Conservation (phyloP, 768 basidiomycete genomes). For the Piloderma croceum region DNA sequence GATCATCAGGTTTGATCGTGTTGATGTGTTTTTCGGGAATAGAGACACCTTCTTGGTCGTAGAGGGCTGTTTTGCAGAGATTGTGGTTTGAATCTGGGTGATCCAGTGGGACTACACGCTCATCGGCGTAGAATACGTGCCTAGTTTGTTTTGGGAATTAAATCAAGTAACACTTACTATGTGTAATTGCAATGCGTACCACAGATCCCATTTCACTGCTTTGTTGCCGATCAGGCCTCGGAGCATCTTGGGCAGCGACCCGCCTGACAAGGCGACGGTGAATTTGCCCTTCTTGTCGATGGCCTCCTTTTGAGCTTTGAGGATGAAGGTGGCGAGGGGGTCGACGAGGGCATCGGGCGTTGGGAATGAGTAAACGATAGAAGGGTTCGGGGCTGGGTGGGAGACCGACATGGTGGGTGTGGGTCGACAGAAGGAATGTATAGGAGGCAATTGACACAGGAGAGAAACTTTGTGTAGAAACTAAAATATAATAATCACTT, state of each 20-base stretch:
- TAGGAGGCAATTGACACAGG: too few relatives aligned
- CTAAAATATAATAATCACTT: too few relatives aligned
- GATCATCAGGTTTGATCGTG: too few relatives aligned
- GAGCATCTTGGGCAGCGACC: slow-evolving; percentile 82
- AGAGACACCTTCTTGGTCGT: slow-evolving; percentile 76
- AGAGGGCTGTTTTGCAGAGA: slow-evolving; percentile 68
- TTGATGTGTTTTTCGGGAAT: slow-evolving; percentile 77
- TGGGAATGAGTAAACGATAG: slow-evolving; percentile 70
- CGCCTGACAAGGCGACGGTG: slow-evolving; percentile 90
- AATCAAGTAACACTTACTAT: not conserved
- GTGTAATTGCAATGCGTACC: slow-evolving; percentile 46
- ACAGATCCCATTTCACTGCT: slow-evolving; percentile 87
- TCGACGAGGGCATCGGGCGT: slow-evolving; percentile 47
- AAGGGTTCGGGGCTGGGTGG: slow-evolving; percentile 56
- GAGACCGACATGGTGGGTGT: slow-evolving; percentile 15
- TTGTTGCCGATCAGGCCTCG: slow-evolving; percentile 58
- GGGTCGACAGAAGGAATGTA: too few relatives aligned
- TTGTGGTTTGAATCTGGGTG: slow-evolving; percentile 89
- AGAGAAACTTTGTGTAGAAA: too few relatives aligned
- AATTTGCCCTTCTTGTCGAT: slow-evolving; percentile 86
- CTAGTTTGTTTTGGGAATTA: slow-evolving; percentile 34
- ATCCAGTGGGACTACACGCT: slow-evolving; percentile 91
- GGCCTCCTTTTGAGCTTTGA: slow-evolving; percentile 85
- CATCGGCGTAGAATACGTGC: slow-evolving; percentile 98
- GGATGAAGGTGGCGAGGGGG: slow-evolving; percentile 74